Conservation (phyloP, 2,329 filamentous ascomycete species). For the Colletotrichum sp. region DNA sequence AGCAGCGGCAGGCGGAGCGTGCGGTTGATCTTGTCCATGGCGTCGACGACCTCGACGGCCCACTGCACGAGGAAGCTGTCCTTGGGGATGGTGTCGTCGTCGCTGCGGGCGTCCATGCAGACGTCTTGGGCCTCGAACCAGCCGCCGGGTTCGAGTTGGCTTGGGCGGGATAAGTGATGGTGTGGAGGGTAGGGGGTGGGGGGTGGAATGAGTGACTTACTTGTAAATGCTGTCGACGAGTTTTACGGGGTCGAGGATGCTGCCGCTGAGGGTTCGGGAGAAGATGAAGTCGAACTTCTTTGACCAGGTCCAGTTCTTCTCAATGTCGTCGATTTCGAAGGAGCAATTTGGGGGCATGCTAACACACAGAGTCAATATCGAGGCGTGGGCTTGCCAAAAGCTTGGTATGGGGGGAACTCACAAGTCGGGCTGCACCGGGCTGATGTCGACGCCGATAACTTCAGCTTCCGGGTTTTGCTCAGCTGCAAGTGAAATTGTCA, state of each 20-base stretch:
- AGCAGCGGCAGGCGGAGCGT: conserved; percentile 28
- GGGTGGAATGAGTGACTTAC: background rate
- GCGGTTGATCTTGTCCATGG: conserved; percentile 33
- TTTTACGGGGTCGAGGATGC: conserved; percentile 28
- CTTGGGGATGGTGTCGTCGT: conserved; percentile 34
- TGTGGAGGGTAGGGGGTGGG: background rate
- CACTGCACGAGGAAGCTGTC: conserved; percentile 36
- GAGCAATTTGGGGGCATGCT: conserved; percentile 48
- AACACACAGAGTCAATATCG: background rate
- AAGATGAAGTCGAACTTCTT: conserved; percentile 40
- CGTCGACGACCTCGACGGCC: conserved; percentile 33
- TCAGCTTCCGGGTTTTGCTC: conserved; percentile 35
- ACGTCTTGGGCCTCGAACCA: conserved; percentile 37
- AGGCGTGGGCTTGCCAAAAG: too few relatives aligned
- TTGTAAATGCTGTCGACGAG: conserved; percentile 28
- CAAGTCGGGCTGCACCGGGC: conserved; percentile 18
- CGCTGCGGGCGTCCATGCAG: conserved; percentile 29
- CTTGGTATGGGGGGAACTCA: background rate
- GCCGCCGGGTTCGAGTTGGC: conserved; percentile 35
- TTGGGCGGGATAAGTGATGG: background rate
- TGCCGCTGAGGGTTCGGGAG: conserved; percentile 32
- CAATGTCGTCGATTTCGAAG: conserved; percentile 46
- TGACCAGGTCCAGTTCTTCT: conserved; percentile 36
- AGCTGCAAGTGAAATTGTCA: conserved; percentile 6
- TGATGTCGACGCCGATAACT: conserved; percentile 19